Evolutionary conservation across 352 stramenopile genomes (phyloP), one percentile per base, ranked within the genome.

Genomic region (Pythium dissotocum): DNA sequence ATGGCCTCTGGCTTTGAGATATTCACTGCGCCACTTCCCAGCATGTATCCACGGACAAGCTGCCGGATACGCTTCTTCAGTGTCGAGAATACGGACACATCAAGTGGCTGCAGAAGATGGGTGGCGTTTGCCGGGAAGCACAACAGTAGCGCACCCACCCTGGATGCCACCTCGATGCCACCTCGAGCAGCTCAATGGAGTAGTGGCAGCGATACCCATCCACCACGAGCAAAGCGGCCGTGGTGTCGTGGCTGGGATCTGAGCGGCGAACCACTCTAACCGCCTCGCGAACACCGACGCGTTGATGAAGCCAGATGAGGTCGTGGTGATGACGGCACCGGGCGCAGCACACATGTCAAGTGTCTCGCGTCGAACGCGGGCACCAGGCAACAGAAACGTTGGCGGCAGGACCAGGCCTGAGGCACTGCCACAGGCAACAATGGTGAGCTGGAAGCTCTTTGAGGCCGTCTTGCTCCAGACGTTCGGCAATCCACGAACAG

Each of bases 401-500:
- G 67, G 0, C 61, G 59, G 21, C 0, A 80, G 30, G 4, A 69
- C 35, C 32, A 65, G 54, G 1, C 65, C 65, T 21, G 24, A 13
- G 12, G 61, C 74, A 44, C 40, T 75, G 0, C 32, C 65, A 42
- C 71, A 78, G 0, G 65, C 65, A 21, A 81, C 46, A 26, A 78
- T 70, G 0, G 71, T 54, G 33, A 78, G 63, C 49, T 81, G 75
- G 24, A 81, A 77, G 49, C 53, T 65, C 1, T 56, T 28, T 1
- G 67, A n/a, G 6, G 52, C 14, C 4, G 65, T 60, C 7, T 59
- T 56, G 9, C 12, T 51, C 68, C 74, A 80, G 1, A 77, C 65
- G 30, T 74, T 78, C 4, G 3, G 42, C 4, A 71, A 78, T 2
- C 74, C 74, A 2, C 63, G 51, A 3, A 72, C n/a, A 9, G 67